Conservation (phyloP, 2,329 filamentous ascomycete genomes). For the Septoria linicola region DNA sequence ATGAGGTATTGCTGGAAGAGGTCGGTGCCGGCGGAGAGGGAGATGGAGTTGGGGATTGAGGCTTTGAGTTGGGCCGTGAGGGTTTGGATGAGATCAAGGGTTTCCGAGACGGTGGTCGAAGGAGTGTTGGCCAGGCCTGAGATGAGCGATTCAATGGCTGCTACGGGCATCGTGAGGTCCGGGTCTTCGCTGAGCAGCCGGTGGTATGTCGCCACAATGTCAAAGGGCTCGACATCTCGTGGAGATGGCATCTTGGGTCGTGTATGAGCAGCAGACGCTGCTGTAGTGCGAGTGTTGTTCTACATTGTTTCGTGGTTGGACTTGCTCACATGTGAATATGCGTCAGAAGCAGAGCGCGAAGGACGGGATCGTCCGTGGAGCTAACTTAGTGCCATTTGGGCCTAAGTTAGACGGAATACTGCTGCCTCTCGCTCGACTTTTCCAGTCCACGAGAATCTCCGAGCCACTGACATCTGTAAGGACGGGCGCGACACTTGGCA, state of each 20-base stretch:
- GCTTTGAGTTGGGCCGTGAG: slow-evolving; percentile 76
- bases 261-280: slow-evolving; percentile 11
- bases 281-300: not conserved
- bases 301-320: slow-evolving; percentile 12
- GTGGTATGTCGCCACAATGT: slow-evolving; percentile 66
- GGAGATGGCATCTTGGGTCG: slow-evolving; percentile 1
- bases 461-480: too few relatives aligned
- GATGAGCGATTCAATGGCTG: slow-evolving; percentile 88
- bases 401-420: too few relatives aligned
- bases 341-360: not conserved
- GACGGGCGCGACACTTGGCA: too few relatives aligned
- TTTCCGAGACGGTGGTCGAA: slow-evolving; percentile 88
- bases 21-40: slow-evolving; percentile 88
- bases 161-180: slow-evolving; percentile 91
- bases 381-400: too few relatives aligned
- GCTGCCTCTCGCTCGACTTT: too few relatives aligned
- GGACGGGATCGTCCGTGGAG: too few relatives aligned
- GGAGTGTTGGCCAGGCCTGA: slow-evolving; percentile 76
- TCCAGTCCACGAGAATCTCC: too few relatives aligned
- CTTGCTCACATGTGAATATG: slow-evolving; percentile 1
- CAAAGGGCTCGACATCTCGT: slow-evolving; percentile 25
- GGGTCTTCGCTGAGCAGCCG: slow-evolving; percentile 66
- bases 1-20: slow-evolving; percentile 94
- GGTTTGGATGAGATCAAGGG: slow-evolving; percentile 76
- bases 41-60: slow-evolving; percentile 82